Base-by-base conservation (phyloP, 2,329 filamentous ascomycete species). In the Metarhizium robertsii region DNA sequence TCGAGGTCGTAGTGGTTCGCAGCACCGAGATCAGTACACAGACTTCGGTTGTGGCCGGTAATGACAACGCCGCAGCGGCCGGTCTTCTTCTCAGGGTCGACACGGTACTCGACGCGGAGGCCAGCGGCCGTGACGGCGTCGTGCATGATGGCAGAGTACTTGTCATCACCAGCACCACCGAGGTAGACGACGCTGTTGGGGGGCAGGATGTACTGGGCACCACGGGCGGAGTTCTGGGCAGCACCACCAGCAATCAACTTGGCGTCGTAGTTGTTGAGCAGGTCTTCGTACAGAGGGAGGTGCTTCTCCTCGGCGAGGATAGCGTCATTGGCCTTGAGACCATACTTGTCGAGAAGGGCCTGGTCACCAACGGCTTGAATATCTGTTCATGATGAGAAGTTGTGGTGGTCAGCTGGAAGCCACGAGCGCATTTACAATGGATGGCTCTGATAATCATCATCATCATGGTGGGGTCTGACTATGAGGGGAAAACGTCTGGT, bases 1-100 rank as follows among this genome's bases (percentile, higher is more conserved):
- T 94, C 90, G 53, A 96, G 72, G 75, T 92, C 92, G 79, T 99
- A 99, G 79, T 91, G 88, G 79, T 99, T 99, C 64, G 94, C 94
- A 59, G 94, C 94, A 60, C 87, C 94, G 56, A 99, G 87, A 68
- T 97, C 91, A 59, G 94, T 99, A 79, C 87, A 89, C 79, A 99
- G 86, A 71, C 86, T 91, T 67, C 94, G 86, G 84, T 97, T 87
- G 80, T 96, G 90, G 69, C 91, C 94, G 42, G 92, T 99, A 74
- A 99, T 96, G 72, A 99, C 83, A 62, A 94, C 94, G 73, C 90
- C 94, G 73, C 94, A 99, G 67, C 92, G 90, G 65, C 94, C 94
- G 40, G 94, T 99, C 61, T 90, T 86, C 65, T 86, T 79, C 69
- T 83, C 80, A 65, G 88, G 82, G 71, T 97, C 92, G 68, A 96